These are phyloP conservation scores for Solanum corneliomulleri DNA, from an alignment of 257 asterid species.

Conservation along the genomic window DNA sequence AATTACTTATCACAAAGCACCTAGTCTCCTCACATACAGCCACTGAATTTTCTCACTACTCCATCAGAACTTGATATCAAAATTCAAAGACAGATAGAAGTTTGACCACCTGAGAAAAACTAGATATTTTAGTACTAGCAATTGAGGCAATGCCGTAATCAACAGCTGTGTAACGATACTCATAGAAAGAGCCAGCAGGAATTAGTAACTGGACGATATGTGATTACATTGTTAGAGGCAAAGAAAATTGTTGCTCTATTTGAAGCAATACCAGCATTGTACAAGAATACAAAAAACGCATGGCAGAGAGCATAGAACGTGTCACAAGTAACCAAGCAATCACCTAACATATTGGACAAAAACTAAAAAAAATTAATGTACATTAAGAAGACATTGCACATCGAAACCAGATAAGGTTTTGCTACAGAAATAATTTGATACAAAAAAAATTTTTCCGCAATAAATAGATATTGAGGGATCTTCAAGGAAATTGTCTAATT, in stretches of 20 bases:
- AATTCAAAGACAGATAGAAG: neutral
- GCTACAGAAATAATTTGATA: constrained; percentile 1
- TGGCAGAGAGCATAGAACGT: neutral
- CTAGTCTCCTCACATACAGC: too few relatives aligned
- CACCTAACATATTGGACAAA: neutral
- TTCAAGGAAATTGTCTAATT: constrained; percentile 64
- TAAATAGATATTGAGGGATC: constrained; percentile 68
- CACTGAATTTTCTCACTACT: too few relatives aligned
- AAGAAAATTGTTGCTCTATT: neutral
- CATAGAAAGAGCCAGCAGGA: neutral
- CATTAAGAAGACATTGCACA: neutral
- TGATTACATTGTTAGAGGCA: neutral
- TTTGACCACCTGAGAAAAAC: neutral
- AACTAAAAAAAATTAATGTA: neutral
- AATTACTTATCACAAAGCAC: too few relatives aligned
- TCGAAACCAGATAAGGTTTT: neutral
- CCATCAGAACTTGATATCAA: neutral
- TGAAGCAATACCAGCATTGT: neutral
- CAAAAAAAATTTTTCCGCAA: constrained; percentile 48
- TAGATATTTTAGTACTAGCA: neutral
- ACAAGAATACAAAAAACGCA: neutral
- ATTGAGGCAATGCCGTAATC: neutral
- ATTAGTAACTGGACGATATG: neutral
- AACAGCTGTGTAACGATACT: neutral
- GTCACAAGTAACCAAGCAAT: neutral